These are phyloP conservation scores for Penicillium corylophilum DNA, from an alignment of 2,329 filamentous ascomycete species.

Conservation along the genomic window DNA sequence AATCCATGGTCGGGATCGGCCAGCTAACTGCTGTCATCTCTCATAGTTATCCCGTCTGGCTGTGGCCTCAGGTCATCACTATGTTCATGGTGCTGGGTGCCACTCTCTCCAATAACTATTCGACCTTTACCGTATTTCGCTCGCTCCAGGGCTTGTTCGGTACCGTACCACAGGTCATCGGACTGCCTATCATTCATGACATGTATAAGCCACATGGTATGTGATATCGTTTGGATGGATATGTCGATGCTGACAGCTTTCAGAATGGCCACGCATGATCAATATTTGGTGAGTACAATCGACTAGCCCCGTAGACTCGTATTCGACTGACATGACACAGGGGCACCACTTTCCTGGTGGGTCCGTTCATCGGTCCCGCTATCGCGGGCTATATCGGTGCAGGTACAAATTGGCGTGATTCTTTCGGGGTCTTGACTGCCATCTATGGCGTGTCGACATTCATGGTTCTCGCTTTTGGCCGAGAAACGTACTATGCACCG, in stretches of 20 bases:
- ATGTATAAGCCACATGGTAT: slow-evolving; percentile 34
- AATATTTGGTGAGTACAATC: slow-evolving; percentile 33
- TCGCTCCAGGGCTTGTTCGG: slow-evolving; percentile 41
- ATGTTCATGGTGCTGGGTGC: slow-evolving; percentile 42
- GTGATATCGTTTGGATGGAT: background rate
- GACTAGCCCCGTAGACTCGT: background rate
- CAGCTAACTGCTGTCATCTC: background rate
- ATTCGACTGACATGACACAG: slow-evolving; percentile 9
- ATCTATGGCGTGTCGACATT: slow-evolving; percentile 38
- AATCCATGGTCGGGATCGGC: background rate
- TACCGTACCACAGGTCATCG: slow-evolving; percentile 42
- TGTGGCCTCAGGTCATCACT: slow-evolving; percentile 43
- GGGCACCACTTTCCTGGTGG: slow-evolving; percentile 40
- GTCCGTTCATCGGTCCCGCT: slow-evolving; percentile 39
- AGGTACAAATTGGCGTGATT: slow-evolving; percentile 32
- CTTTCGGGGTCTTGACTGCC: slow-evolving; percentile 36
- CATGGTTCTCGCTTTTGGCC: slow-evolving; percentile 34
- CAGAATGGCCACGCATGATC: slow-evolving; percentile 40
- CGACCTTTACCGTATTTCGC: slow-evolving; percentile 41
- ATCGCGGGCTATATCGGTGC: slow-evolving; percentile 40
- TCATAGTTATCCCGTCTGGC: slow-evolving; percentile 42
- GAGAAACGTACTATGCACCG: slow-evolving; percentile 34
- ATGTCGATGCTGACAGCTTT: background rate
- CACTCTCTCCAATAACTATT: slow-evolving; percentile 39
- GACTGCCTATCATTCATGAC: slow-evolving; percentile 41